Base-by-base conservation (phyloP, 2,329 filamentous ascomycete genomes). In the Laburnicola sp. region DNA sequence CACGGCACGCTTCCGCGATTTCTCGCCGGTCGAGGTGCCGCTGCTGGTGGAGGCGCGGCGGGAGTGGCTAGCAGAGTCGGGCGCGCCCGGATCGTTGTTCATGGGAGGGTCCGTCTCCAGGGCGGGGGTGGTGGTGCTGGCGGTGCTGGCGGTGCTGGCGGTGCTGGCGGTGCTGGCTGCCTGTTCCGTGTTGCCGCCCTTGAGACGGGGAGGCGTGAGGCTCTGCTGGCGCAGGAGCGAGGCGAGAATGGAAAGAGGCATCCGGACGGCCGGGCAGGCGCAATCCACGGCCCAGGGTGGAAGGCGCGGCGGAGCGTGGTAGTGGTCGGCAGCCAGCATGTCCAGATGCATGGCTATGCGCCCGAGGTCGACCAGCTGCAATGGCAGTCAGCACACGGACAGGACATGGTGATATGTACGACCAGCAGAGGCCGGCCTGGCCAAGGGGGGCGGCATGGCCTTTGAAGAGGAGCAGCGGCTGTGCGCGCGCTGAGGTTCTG, bases 1-100 rank as follows among this genome's bases (percentile, higher is more conserved):
- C 3, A 75, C 71, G 0, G 72, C 60, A 7, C 78, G 77, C 63
- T 79, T 80, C 51, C 74, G 75, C 16, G 57, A 59, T 50, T 55
- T 66, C 49, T 71, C 75, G 28, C 68, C 72, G 45, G 72, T 65
- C 10, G 70, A 69, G 25, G 63, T 54, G 43, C 66, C 64, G 51
- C 74, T 75, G 23, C 66, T 56, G 8, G 63, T 73, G 37, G 75
- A 75, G 16, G 67, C 68, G 9, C 75, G 72, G 45, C 77, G 58
- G 2, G 67, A 69, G 47, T 50, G 51, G 23, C 54, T 30, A 45
- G 53, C 57, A 34, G 62, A 63, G 39, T 32, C 45, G 32, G 42
- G 36, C 28, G 44, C 39, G 28, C 37, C 48, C 9, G 27, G 23
- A 16, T 51, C 48, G 27, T 47, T 27, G 35, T 51, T 54, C 57